Evolutionary conservation across 148 eudicot genomes (phyloP).

Genomic region (Rhododendron ferrugineum): DNA sequence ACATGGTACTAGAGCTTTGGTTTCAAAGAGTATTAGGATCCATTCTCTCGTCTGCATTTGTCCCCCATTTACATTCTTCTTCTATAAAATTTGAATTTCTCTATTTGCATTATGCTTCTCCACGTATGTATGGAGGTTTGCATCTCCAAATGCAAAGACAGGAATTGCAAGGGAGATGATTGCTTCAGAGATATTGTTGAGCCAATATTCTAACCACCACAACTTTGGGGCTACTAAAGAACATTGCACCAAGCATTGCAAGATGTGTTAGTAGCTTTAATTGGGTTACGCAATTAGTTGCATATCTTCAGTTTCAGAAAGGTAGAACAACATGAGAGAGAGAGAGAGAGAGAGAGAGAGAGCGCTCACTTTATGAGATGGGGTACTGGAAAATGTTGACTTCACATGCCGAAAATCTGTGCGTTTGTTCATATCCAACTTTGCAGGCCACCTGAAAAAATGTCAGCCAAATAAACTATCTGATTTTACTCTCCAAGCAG

Average conservation of each 20-base stretch:
- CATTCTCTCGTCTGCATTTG: neutral
- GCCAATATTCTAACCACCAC: neutral
- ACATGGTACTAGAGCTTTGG: neutral
- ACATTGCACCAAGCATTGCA: neutral
- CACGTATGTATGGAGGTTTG: neutral
- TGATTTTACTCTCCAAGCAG: slow-evolving; percentile 4
- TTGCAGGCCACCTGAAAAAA: slow-evolving; percentile 84
- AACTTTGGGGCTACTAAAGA: slow-evolving; percentile 3
- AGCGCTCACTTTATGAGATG: slow-evolving; percentile 65
- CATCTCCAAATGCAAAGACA: neutral
- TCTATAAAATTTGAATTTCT: neutral
- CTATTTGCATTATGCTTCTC: neutral
- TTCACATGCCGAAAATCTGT: slow-evolving; percentile 91
- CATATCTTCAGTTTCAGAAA: neutral
- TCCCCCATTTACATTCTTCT: neutral
- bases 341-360: slow-evolving; percentile 1
- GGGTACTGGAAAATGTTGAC: slow-evolving; percentile 70
- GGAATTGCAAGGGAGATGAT: neutral
- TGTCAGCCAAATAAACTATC: slow-evolving; percentile 14
- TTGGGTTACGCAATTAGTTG: neutral
- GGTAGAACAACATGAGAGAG: slow-evolving; percentile 1
- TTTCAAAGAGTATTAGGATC: neutral
- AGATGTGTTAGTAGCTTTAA: neutral
- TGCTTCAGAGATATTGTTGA: neutral
- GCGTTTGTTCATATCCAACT: slow-evolving; percentile 95